These are phyloP conservation scores for Lachnellula suecica DNA, from an alignment of 2,329 filamentous ascomycete genomes.

Conservation along the genomic window DNA sequence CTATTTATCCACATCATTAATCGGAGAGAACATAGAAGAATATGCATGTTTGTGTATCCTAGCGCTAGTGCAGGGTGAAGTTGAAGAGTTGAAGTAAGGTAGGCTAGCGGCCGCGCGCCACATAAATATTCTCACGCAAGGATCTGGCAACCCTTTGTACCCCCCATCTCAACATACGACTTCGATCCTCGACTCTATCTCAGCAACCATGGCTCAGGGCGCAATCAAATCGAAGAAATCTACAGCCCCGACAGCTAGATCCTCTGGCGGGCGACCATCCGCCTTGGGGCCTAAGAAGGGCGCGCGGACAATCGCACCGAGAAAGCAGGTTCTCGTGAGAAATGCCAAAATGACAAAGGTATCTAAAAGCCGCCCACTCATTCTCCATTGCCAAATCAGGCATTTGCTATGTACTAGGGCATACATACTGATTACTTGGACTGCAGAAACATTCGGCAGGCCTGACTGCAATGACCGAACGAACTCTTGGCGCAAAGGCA, in stretches of 20 bases:
- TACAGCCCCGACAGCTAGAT: slow-evolving; percentile 26
- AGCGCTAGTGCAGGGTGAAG: too few species aligned
- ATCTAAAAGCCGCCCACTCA: slow-evolving; percentile 5
- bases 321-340: slow-evolving; percentile 59
- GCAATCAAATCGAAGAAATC: slow-evolving; percentile 31
- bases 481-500: slow-evolving; percentile 62
- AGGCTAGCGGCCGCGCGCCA: too few species aligned
- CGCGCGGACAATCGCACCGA: slow-evolving; percentile 62
- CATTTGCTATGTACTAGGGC: neutral
- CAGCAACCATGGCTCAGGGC: slow-evolving; percentile 34
- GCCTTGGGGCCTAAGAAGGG: slow-evolving; percentile 55
- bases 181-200: too few species aligned
- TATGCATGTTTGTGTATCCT: too few species aligned
- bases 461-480: slow-evolving; percentile 65
- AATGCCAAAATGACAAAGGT: slow-evolving; percentile 64
- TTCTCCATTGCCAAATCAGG: neutral
- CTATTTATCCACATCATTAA: too few species aligned
- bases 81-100: too few species aligned
- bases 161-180: too few species aligned
- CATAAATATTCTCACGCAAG: too few species aligned
- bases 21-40: too few species aligned
- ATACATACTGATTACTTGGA: neutral
- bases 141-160: too few species aligned
- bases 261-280: slow-evolving; percentile 29
- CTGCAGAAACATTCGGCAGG: slow-evolving; percentile 59